Conservation (phyloP, 139 green algal genomes). For the Closterium sp. region DNA sequence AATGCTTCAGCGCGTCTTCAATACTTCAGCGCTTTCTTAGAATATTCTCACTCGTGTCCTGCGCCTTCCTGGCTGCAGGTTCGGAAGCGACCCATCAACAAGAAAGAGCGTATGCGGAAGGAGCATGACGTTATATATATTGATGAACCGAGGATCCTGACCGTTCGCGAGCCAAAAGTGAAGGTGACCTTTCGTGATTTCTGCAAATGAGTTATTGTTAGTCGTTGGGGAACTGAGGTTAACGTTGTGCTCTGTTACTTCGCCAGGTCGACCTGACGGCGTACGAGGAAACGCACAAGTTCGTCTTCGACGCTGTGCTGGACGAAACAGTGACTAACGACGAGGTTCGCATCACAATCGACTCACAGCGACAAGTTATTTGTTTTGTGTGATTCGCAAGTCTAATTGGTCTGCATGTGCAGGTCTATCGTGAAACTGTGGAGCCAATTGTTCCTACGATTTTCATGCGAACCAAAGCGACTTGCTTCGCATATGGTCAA, state of each 20-base stretch:
- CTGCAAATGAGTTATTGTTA: neutral
- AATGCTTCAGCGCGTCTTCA: neutral
- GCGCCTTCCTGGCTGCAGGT: conserved; percentile 58
- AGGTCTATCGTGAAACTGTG: conserved; percentile 84
- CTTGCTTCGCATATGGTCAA: conserved; percentile 95
- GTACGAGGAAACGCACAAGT: conserved; percentile 80
- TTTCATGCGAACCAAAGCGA: conserved; percentile 80
- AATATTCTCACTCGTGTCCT: conserved; percentile 1
- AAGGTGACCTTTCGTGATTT: conserved; percentile 23
- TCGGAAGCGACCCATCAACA: conserved; percentile 90
- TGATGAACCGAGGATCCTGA: conserved; percentile 47
- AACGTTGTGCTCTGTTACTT: neutral
- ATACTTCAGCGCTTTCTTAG: no score
- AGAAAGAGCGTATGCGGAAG: conserved; percentile 75
- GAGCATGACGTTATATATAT: conserved; percentile 89
- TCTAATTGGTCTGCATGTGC: neutral
- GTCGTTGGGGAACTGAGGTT: neutral
- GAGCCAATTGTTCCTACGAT: conserved; percentile 89
- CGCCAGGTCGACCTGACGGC: conserved; percentile 85
- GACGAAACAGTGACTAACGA: conserved; percentile 87
- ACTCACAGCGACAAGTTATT: neutral
- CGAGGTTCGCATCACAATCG: conserved; percentile 30
- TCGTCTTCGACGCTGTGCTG: conserved; percentile 92
- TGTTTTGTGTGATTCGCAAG: neutral
- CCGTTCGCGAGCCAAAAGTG: conserved; percentile 86